phyloP scores from a whole-genome alignment of 441 rosid species.

The Croton setiger region DNA sequence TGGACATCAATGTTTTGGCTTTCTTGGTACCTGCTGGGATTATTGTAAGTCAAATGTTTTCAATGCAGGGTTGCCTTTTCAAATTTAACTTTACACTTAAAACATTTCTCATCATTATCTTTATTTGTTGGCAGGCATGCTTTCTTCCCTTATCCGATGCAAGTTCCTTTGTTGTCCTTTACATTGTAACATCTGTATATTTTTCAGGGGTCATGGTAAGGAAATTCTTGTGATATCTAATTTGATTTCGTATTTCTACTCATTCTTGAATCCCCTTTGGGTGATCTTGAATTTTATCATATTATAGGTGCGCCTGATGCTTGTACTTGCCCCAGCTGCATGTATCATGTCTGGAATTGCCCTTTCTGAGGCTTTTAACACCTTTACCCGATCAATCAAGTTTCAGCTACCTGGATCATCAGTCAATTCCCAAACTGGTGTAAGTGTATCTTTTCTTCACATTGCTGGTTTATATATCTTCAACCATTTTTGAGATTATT shows the following conservation, averaged over 20 bases:
- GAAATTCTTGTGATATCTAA: slow-evolving; percentile 17
- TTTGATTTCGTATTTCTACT: neutral
- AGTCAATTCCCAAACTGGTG: slow-evolving; percentile 44
- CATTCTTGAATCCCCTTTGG: neutral
- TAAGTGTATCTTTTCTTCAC: slow-evolving; percentile 31
- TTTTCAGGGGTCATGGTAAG: slow-evolving; percentile 99
- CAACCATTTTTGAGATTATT: slow-evolving; percentile 20
- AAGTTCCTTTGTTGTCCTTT: slow-evolving; percentile 88
- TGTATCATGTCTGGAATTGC: slow-evolving; percentile 99
- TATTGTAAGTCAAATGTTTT: slow-evolving; percentile 53
- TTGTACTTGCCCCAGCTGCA: slow-evolving; percentile 99
- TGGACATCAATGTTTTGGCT: slow-evolving; percentile 99
- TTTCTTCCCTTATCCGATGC: slow-evolving; percentile 96
- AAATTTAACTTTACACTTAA: slow-evolving; percentile 2
- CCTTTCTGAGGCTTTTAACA: slow-evolving; percentile 92
- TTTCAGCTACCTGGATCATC: slow-evolving; percentile 62
- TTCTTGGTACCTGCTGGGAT: slow-evolving; percentile 99
- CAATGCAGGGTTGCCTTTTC: slow-evolving; percentile 9
- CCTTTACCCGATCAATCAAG: slow-evolving; percentile 85
- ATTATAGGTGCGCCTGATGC: slow-evolving; percentile 97
- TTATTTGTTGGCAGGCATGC: slow-evolving; percentile 72
- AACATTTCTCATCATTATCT: slow-evolving; percentile 16
- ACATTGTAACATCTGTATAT: slow-evolving; percentile 90
- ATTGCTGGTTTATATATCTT: slow-evolving; percentile 13
- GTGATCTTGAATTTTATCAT: slow-evolving; percentile 26